Evolutionary conservation across 2,329 filamentous ascomycete genomes (phyloP), one percentile per base, ranked within the genome.

Genomic region (Aureobasidium sp.): DNA sequence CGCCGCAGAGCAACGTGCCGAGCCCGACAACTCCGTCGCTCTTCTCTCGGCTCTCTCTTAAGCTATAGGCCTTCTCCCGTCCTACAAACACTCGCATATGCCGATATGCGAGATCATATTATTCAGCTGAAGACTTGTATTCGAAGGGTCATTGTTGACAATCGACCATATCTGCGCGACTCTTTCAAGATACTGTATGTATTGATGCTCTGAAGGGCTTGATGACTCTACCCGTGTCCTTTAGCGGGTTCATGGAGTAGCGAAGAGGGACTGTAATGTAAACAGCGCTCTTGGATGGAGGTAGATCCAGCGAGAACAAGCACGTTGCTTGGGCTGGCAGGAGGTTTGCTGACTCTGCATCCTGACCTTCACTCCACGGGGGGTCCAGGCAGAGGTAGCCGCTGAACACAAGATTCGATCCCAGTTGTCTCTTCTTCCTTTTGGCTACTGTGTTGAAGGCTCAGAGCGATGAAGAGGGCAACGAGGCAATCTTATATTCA

Each of bases 21-120:
- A 57, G 37, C 51, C 51, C 26, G 51, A 41, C 36, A 52, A 2
- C 13, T 39, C 52, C 37, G 55, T 59, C 55, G 55, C 55, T 59
- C 43, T 59, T 48, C 1, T 47, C 41, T 59, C 55, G 55, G 46
- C 26, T 13, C 13, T 48, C 6, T 13, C 20, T 20, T 20, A 15
- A 47, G 15, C 26, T 17, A 24, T 26, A 15, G 24, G n/a, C 37
- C 8, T 8, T 26, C 36, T n/a, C 8, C 20, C 20, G 10, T 41
- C 26, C 51, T 55, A 24, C 43, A 39, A 39, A 12, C 2, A 10
- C 20, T 27, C 36, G 24, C 53, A 57, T 57, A 46, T 59, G 55
- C 55, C 43, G 43, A 59, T 20, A 24, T 13, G 29, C n/a, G 20
- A 43, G 8, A 20, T 37, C 51, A 24, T 7, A 13, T 12, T 13